These are phyloP conservation scores for Pyrenopolyporus hunteri DNA, from an alignment of 495 filamentous ascomycete genomes.

Conservation along the genomic window DNA sequence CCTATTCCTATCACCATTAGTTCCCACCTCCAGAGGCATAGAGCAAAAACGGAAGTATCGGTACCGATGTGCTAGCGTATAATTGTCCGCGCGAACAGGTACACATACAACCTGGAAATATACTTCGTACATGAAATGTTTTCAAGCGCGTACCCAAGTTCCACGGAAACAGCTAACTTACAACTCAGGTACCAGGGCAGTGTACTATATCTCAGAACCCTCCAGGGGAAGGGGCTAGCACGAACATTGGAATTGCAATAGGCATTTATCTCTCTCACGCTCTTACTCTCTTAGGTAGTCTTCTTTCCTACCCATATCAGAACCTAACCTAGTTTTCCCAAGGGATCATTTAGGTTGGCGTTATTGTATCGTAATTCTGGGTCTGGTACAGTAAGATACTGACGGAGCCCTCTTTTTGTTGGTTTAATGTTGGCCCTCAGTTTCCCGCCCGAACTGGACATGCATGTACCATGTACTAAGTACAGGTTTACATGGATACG, in stretches of 20 bases:
- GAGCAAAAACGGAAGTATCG: no score
- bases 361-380: constrained; percentile 39
- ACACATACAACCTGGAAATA: background rate
- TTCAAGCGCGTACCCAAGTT: background rate
- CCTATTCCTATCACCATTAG: background rate
- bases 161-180: background rate
- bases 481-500: background rate
- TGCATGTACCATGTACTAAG: constrained; percentile 12
- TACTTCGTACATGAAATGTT: background rate
- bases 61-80: no score
- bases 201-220: background rate
- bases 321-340: constrained; percentile 32
- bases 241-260: constrained; percentile 6
- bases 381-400: constrained; percentile 40
- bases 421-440: constrained; percentile 32
- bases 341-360: constrained; percentile 34
- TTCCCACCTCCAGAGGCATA: background rate
- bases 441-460: constrained; percentile 26
- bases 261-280: background rate
- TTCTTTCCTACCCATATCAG: constrained; percentile 30
- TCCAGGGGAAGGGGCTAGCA: constrained; percentile 9
- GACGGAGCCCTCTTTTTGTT: constrained; percentile 9
- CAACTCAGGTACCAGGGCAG: background rate
- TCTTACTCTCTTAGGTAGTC: no score
- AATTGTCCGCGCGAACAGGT: no score